These are phyloP conservation scores for Pestalotiopsis sp. DNA, from an alignment of 2,329 filamentous ascomycete species.

Conservation along the genomic window DNA sequence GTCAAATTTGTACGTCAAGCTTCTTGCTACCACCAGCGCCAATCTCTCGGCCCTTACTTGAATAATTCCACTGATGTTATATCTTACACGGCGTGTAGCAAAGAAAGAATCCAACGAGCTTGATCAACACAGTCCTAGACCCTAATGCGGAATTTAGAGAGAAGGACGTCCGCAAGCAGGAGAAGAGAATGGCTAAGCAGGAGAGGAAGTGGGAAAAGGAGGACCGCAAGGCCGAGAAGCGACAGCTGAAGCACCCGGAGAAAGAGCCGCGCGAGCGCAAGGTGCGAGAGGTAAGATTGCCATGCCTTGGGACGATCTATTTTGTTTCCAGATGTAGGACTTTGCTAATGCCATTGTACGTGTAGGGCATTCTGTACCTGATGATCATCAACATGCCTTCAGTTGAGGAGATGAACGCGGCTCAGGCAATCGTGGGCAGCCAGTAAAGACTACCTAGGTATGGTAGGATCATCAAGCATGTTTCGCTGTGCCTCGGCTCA, in stretches of 20 bases:
- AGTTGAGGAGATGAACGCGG: conserved; percentile 37
- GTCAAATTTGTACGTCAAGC: neutral
- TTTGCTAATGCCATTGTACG: neutral
- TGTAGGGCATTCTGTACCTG: conserved; percentile 47
- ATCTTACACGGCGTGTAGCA: neutral
- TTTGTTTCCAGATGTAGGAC: neutral
- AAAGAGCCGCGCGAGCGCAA: conserved; percentile 5
- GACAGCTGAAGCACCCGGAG: conserved; percentile 16
- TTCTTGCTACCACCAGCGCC: neutral
- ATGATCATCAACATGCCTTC: conserved; percentile 52
- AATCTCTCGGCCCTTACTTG: neutral
- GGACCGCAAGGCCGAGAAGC: conserved; percentile 18
- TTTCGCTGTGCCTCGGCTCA: no score
- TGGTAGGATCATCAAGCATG: no score
- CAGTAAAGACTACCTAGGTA: neutral
- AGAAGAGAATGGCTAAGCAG: conserved; percentile 15
- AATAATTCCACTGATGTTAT: neutral
- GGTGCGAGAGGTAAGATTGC: neutral
- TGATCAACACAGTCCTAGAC: conserved; percentile 16
- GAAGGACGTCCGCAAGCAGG: conserved; percentile 19
- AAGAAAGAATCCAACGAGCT: conserved; percentile 18
- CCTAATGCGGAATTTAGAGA: conserved; percentile 18
- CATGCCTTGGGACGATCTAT: neutral
- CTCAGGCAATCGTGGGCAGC: neutral
- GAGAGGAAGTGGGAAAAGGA: conserved; percentile 16